Conservation (phyloP, 2,329 filamentous ascomycete species). For the Atkinsonella hypoxylon region DNA sequence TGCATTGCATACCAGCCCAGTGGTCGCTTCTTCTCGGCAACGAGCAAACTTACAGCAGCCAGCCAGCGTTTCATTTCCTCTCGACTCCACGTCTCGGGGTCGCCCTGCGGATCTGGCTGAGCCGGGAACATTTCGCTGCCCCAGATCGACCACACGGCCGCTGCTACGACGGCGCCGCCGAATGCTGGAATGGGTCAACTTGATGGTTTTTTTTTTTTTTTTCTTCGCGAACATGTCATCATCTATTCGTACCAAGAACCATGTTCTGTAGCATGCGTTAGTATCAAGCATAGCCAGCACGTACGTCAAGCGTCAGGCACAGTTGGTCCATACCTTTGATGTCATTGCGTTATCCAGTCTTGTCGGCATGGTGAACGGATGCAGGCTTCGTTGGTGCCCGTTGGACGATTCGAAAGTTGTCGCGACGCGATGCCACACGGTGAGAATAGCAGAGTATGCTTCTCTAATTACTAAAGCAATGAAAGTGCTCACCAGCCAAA, state of each 20-base stretch:
- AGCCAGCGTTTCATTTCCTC: conserved; percentile 77
- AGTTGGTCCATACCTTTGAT: conserved; percentile 45
- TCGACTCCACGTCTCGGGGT: conserved; percentile 59
- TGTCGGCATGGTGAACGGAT: conserved; percentile 47
- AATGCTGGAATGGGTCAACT: conserved; percentile 43
- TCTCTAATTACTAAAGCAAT: no score
- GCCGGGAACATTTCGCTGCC: conserved; percentile 73
- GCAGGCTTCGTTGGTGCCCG: neutral
- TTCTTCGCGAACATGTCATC: neutral
- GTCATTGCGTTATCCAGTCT: conserved; percentile 55
- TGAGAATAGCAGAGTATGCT: no score
- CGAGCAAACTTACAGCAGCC: conserved; percentile 52
- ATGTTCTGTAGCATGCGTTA: conserved; percentile 42
- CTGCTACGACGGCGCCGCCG: conserved; percentile 68
- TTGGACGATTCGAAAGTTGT: neutral
- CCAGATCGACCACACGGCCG: conserved; percentile 75
- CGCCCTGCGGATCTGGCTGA: conserved; percentile 63
- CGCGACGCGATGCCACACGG: neutral
- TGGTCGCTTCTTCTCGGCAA: no score
- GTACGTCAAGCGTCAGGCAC: neutral
- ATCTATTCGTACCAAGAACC: conserved; percentile 46
- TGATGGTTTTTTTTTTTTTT: neutral
- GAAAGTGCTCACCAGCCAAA: neutral
- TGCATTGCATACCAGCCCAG: no score
- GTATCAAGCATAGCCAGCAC: neutral